These are phyloP conservation scores for Ganoderma boninense DNA, from an alignment of 1,284 basidiomycete genomes.

Conservation along the genomic window DNA sequence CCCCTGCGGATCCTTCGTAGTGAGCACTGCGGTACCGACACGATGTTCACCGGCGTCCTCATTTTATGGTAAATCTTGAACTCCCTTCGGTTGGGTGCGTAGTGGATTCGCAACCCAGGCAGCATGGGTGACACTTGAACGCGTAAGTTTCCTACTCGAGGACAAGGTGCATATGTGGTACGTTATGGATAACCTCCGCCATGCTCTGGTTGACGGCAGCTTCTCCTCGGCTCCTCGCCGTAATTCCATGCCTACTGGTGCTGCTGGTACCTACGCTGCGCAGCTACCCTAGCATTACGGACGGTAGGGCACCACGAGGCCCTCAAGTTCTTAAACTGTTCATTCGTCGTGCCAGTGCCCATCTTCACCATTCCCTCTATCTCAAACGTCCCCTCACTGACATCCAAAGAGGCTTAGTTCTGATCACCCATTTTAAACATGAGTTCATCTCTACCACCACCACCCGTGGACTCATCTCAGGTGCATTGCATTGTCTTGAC, in stretches of 20 bases:
- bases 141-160: background rate
- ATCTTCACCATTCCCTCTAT: background rate
- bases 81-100: background rate
- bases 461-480: background rate
- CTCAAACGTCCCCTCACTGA: background rate
- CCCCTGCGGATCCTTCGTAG: background rate
- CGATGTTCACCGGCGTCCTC: background rate
- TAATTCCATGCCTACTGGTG: background rate
- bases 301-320: background rate
- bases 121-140: background rate
- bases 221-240: background rate
- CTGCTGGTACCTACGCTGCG: background rate
- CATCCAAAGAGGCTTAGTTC: background rate
- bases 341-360: background rate
- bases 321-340: background rate
- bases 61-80: background rate
- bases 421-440: background rate
- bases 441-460: background rate
- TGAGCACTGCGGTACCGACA: background rate
- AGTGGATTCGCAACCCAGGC: background rate
- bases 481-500: background rate
- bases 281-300: background rate
- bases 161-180: no score
- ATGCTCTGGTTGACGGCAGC: background rate
- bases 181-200: background rate